Evolutionary conservation across 1,284 basidiomycete genomes (phyloP).

Genomic region (Malassezia dermatis): DNA sequence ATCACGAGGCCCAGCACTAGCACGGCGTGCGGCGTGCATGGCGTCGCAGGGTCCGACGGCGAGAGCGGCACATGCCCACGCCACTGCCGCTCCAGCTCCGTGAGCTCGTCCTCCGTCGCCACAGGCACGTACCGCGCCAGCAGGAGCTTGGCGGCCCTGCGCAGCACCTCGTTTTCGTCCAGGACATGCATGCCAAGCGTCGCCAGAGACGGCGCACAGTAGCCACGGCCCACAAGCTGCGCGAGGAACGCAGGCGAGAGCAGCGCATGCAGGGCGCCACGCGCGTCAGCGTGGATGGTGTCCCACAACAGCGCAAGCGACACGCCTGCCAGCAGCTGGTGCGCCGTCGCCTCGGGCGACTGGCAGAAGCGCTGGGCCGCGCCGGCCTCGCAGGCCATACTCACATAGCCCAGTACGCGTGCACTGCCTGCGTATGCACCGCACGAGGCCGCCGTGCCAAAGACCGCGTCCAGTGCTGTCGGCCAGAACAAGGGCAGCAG

Average conservation of each 20-base stretch:
- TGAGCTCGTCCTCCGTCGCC: conserved; percentile 16
- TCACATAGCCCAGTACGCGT: conserved; percentile 2
- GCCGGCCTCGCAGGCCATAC: background rate
- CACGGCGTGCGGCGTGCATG: conserved; percentile 11
- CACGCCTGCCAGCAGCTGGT: conserved; percentile 3
- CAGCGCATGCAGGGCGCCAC: background rate
- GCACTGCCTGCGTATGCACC: background rate
- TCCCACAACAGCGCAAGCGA: conserved; percentile 52
- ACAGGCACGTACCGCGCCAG: conserved; percentile 15
- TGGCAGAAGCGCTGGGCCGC: conserved; percentile 1
- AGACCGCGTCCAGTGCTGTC: conserved; percentile 14
- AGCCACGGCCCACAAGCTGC: background rate
- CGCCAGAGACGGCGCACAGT: conserved; percentile 1
- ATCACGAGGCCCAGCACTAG: conserved; percentile 56
- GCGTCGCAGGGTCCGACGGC: conserved; percentile 38
- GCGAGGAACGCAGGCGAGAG: conserved; percentile 2
- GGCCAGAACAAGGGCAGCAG: conserved; percentile 30
- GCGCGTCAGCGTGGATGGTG: conserved; percentile 59
- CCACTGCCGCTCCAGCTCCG: conserved; percentile 25
- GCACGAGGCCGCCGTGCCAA: conserved; percentile 8
- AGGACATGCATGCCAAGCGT: conserved; percentile 9
- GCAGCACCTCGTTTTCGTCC: conserved; percentile 22
- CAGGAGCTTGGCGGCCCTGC: conserved; percentile 18
- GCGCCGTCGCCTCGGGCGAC: conserved; percentile 1
- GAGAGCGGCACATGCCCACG: conserved; percentile 56